Conservation (phyloP, 148 eudicot species). For the Dianthus caryophyllus region DNA sequence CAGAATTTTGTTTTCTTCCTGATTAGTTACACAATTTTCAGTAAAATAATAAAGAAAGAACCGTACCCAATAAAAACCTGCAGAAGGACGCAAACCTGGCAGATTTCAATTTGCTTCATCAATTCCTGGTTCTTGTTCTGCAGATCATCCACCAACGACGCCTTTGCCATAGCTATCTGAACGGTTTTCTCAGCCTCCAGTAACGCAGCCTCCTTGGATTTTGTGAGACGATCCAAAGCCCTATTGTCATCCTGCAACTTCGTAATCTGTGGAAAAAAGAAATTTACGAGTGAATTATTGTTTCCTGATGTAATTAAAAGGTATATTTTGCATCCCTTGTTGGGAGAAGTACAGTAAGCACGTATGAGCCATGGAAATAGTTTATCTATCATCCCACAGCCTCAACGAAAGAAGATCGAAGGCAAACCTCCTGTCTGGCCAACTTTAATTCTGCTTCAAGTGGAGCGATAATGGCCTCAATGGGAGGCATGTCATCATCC, state of each 20-base stretch:
- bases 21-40: constrained; percentile 21
- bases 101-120: constrained; percentile 91
- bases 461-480: constrained; percentile 93
- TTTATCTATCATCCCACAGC: neutral
- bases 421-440: constrained; percentile 66
- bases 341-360: neutral
- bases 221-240: constrained; percentile 93
- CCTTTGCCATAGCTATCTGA: constrained; percentile 80
- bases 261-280: constrained; percentile 46
- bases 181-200: constrained; percentile 91
- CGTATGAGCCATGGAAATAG: neutral
- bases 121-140: constrained; percentile 92
- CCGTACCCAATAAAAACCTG: neutral
- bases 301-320: neutral
- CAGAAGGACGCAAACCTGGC: constrained; percentile 54
- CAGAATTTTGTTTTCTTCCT: constrained; percentile 91
- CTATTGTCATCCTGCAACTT: constrained; percentile 87
- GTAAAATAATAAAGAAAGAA: neutral
- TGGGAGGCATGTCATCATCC: constrained; percentile 95
- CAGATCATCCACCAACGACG: constrained; percentile 88
- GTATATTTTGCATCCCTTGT: neutral
- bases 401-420: neutral
- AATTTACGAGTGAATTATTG: constrained; percentile 17
- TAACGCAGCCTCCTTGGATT: constrained; percentile 92
- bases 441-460: constrained; percentile 93